Evolutionary conservation across 805 yeast genomes (phyloP).

Genomic region (Candida silvicultrix): DNA sequence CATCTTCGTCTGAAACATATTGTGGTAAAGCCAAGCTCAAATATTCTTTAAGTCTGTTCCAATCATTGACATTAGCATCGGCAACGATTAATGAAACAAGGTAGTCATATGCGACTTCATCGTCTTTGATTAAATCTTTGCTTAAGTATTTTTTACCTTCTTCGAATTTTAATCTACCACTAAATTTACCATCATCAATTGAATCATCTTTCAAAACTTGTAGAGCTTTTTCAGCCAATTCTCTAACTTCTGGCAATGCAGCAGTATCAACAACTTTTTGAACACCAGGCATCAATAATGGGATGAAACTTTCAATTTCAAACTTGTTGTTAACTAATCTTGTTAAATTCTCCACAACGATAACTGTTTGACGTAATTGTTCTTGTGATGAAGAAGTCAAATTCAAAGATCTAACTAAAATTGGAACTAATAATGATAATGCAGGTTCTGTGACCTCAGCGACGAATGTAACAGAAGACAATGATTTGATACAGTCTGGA

Average conservation of each 20-base stretch:
- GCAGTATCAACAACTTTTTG: constrained; percentile 85
- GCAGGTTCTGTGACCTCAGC: constrained; percentile 99
- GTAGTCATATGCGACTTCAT: constrained; percentile 38
- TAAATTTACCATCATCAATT: constrained; percentile 63
- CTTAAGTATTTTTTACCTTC: constrained; percentile 43
- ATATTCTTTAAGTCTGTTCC: constrained; percentile 56
- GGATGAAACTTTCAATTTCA: constrained; percentile 85
- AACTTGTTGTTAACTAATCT: constrained; percentile 89
- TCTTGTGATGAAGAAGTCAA: constrained; percentile 86
- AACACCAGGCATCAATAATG: constrained; percentile 85
- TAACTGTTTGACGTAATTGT: constrained; percentile 93
- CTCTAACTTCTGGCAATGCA: constrained; percentile 94
- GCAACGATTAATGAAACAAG: constrained; percentile 47
- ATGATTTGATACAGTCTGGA: constrained; percentile 79
- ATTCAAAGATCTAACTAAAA: constrained; percentile 81
- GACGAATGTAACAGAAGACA: constrained; percentile 92
- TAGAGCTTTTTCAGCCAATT: constrained; percentile 82
- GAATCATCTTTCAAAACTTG: constrained; percentile 79
- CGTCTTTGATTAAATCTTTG: constrained; percentile 25
- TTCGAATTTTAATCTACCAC: constrained; percentile 59
- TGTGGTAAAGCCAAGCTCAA: constrained; percentile 33
- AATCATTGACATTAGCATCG: constrained; percentile 69
- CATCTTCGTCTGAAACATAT: constrained; percentile 31
- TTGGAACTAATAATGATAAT: constrained; percentile 83
- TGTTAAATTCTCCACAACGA: constrained; percentile 92